Base-by-base conservation (phyloP, 2,329 filamentous ascomycete genomes). In the Helicocarpus griseus region DNA sequence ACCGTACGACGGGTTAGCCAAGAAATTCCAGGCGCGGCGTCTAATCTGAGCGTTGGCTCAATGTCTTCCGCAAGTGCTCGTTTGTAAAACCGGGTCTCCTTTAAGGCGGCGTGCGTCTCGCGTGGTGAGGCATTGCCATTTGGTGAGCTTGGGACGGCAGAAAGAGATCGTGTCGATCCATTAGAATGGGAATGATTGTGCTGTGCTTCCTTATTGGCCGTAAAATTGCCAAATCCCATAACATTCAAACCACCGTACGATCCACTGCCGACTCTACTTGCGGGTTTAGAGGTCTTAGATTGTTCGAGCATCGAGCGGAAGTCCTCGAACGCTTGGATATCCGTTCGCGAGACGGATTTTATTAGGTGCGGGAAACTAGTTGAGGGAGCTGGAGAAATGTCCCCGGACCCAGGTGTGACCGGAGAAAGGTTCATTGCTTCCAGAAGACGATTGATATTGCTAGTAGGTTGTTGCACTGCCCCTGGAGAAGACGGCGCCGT, bases 81-180 rank as follows among this genome's bases (percentile, higher is more conserved):
- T 72, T 97, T 97, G 73, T 91, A 98, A 65, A 97, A 98, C 57
- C 86, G 88, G 26, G 86, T 88, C 52, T 97, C 93, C 63, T 93
- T 95, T 38, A 98, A 72, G 4, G 83, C 82, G 2, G 65, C 60
- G 51, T 67, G 65, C 11, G 70, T 69, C 24, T 75, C 48, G 19
- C 54, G 60, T n/a, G 68, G 69, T 4, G 73, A 72, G 14, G 65
- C 64, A 48, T 63, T 66, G 22, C 65, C 66, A 58, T 64, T 66
- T 68, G 75, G 48, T 73, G 83, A 58, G 5, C 44, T 45, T 41
- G 48, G 43, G 36, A 31, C 77, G 83, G 51, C 72, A 3, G 74
- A 68, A 4, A 84, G 70, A 1, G 83, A 85, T 1, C 77, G 74
- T 4, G 77, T 77, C 9, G 83, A 86, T 5, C 74, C 77, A 60